These are phyloP conservation scores for Teunomyces gatunensis DNA, from an alignment of 805 yeast genomes.

Conservation along the genomic window DNA sequence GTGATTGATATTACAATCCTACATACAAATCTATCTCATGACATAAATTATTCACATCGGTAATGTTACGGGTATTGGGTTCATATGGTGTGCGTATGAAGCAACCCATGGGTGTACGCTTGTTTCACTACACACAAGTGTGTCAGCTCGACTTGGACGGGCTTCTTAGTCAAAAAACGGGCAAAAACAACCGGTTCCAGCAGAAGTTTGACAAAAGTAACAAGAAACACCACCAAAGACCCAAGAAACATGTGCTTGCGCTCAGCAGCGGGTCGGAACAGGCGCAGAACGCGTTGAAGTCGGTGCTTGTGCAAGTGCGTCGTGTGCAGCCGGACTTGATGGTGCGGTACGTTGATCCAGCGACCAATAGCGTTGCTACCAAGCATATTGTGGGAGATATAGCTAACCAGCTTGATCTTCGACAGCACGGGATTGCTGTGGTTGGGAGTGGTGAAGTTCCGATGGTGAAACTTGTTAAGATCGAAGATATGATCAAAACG, in stretches of 20 bases:
- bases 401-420: slow-evolving; percentile 28
- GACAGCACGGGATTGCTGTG: slow-evolving; percentile 22
- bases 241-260: slow-evolving; percentile 10
- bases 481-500: slow-evolving; percentile 30
- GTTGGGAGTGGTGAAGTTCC: slow-evolving; percentile 21
- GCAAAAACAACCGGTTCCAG: slow-evolving; percentile 1
- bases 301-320: slow-evolving; percentile 17
- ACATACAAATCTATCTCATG: too few relatives aligned
- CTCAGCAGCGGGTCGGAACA: slow-evolving; percentile 20
- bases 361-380: slow-evolving; percentile 15
- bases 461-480: slow-evolving; percentile 24
- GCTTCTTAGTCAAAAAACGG: background rate
- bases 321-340: slow-evolving; percentile 11
- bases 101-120: background rate
- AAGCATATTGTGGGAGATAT: slow-evolving; percentile 27
- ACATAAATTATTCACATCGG: too few relatives aligned
- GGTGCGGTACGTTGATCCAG: slow-evolving; percentile 27
- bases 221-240: background rate
- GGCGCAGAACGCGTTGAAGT: slow-evolving; percentile 22
- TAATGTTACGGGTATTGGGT: too few relatives aligned
- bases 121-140: background rate
- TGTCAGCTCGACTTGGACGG: background rate
- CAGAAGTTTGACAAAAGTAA: background rate
- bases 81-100: too few relatives aligned
- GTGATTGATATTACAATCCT: too few relatives aligned